phyloP scores from a whole-genome alignment of 2,329 filamentous ascomycete genomes.

The Calonectria montana region DNA sequence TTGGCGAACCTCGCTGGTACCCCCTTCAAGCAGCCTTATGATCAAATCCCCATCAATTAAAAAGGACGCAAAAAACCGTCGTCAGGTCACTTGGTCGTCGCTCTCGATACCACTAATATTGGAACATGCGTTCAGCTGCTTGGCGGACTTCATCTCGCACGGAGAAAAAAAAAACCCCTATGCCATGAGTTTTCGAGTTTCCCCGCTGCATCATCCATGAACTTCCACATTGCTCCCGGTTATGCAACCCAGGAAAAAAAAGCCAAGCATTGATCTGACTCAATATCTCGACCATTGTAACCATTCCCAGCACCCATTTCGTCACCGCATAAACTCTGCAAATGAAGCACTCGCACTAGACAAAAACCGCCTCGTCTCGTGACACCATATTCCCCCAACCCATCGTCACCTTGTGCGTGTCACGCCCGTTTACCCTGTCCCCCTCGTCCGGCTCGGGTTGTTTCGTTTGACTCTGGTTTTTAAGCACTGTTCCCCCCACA shows the following conservation, averaged over 20 bases:
- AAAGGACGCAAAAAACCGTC: conserved; percentile 20
- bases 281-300: background rate
- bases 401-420: background rate
- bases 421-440: background rate
- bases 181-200: background rate
- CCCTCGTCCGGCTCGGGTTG: conserved; percentile 14
- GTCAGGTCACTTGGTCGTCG: background rate
- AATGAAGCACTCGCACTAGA: conserved; percentile 28
- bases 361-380: conserved; percentile 14
- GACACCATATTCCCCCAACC: conserved; percentile 26
- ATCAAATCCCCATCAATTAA: conserved; percentile 4
- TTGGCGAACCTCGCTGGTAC: background rate
- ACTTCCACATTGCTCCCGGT: conserved; percentile 5
- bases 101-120: background rate
- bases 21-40: background rate
- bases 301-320: conserved; percentile 18
- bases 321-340: conserved; percentile 37
- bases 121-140: background rate
- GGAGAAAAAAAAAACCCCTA: background rate
- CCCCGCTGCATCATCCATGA: background rate
- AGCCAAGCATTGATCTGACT: background rate
- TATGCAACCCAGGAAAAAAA: conserved; percentile 20
- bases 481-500: background rate
- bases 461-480: background rate
- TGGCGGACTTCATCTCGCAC: background rate